Percentiles rank a stretch among this genome's conserved stretches.
Evolutionary conservation across 352 stramenopile species (phyloP).

Genomic region (Phytopythium boreale): DNA sequence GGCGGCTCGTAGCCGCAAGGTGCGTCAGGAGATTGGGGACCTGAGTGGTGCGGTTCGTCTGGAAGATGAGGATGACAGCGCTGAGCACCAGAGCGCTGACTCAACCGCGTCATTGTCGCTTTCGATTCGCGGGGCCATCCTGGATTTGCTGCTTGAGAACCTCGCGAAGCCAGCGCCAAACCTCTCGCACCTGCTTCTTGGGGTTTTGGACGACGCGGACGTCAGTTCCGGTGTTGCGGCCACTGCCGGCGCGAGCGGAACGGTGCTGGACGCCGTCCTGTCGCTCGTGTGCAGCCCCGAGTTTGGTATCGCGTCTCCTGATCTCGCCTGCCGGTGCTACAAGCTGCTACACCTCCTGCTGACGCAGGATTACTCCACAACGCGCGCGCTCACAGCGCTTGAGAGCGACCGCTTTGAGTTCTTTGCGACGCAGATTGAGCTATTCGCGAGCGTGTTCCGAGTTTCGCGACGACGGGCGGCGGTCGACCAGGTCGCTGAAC

Average conservation of each 20-base stretch:
- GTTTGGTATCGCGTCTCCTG: constrained; percentile 61
- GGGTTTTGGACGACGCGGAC: constrained; percentile 29
- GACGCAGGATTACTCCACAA: constrained; percentile 66
- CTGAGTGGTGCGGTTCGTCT: constrained; percentile 1
- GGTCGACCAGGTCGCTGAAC: constrained; percentile 38
- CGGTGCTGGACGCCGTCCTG: constrained; percentile 62
- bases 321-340: constrained; percentile 63
- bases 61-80: neutral
- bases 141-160: constrained; percentile 80
- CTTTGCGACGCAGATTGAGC: constrained; percentile 62
- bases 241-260: constrained; percentile 1
- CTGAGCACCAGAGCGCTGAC: constrained; percentile 13
- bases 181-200: constrained; percentile 67
- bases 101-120: constrained; percentile 10
- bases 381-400: constrained; percentile 42
- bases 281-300: constrained; percentile 71
- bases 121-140: constrained; percentile 61
- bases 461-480: constrained; percentile 35
- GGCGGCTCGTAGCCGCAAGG: neutral
- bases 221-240: neutral
- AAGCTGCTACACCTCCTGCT: constrained; percentile 63
- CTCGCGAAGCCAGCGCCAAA: constrained; percentile 74
- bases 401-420: constrained; percentile 63
- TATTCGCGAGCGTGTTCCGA: constrained; percentile 51
- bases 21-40: constrained; percentile 11